Evolutionary conservation across 1,284 basidiomycete species (phyloP).

Genomic region (Agroathelia rolfsii): DNA sequence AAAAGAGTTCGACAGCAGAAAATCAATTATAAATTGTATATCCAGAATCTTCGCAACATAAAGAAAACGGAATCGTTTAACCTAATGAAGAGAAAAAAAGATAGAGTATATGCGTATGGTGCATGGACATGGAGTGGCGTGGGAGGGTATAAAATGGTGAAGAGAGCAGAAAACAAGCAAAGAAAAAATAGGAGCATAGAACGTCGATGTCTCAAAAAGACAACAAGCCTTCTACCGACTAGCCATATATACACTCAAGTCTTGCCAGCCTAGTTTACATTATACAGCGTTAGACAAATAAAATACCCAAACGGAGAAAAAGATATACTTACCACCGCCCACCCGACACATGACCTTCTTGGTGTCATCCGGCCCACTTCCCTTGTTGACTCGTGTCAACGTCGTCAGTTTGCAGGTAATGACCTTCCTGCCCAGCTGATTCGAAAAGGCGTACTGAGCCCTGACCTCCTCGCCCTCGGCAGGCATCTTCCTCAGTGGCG

Average conservation of each 20-base stretch:
- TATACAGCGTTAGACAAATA: conserved; percentile 6
- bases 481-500: conserved; percentile 53
- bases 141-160: no score
- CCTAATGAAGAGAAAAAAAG: no score
- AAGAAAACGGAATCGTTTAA: no score
- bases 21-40: no score
- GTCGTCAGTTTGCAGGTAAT: conserved; percentile 76
- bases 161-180: no score
- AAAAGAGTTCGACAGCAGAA: no score
- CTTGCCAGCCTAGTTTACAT: conserved; percentile 65
- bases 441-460: conserved; percentile 77
- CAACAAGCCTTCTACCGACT: conserved; percentile 51
- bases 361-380: conserved; percentile 34
- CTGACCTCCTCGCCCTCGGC: conserved; percentile 71
- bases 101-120: no score
- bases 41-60: no score
- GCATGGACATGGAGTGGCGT: no score
- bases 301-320: conserved; percentile 12
- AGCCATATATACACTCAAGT: conserved; percentile 69
- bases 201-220: no score
- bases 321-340: conserved; percentile 54
- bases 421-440: conserved; percentile 57
- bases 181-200: no score
- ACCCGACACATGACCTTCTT: conserved; percentile 84
- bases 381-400: conserved; percentile 47